These are phyloP conservation scores for Chytriomyces hyalinus DNA, from an alignment of 192 early-diverging fungal species.

Conservation along the genomic window DNA sequence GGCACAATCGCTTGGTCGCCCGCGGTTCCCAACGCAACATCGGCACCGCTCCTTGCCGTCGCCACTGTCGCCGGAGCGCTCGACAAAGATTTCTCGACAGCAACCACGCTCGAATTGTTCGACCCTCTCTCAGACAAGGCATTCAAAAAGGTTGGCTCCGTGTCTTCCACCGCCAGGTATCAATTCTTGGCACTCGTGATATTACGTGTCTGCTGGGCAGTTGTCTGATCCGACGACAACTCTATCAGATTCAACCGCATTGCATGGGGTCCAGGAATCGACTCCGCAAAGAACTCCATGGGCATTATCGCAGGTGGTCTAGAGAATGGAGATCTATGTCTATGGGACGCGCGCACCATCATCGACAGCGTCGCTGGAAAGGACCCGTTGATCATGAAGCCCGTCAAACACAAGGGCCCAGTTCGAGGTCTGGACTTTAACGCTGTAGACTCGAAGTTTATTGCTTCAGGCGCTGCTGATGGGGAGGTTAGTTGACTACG, in stretches of 20 bases:
- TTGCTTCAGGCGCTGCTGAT: slow-evolving; percentile 88
- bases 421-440: slow-evolving; percentile 95
- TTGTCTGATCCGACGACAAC: neutral
- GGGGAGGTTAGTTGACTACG: slow-evolving; percentile 75
- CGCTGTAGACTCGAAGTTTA: slow-evolving; percentile 79
- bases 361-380: slow-evolving; percentile 53
- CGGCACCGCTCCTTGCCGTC: slow-evolving; percentile 73
- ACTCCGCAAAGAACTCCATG: slow-evolving; percentile 49
- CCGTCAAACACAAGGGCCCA: slow-evolving; percentile 81
- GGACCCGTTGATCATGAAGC: slow-evolving; percentile 68
- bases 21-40: slow-evolving; percentile 60
- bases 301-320: slow-evolving; percentile 92
- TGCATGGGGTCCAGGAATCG: slow-evolving; percentile 69
- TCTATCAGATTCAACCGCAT: slow-evolving; percentile 83
- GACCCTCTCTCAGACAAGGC: slow-evolving; percentile 54
- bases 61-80: slow-evolving; percentile 96
- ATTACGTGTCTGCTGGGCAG: neutral
- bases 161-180: slow-evolving; percentile 69
- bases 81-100: slow-evolving; percentile 92
- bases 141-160: slow-evolving; percentile 57
- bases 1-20: slow-evolving; percentile 89
- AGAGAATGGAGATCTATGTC: slow-evolving; percentile 89
- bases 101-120: slow-evolving; percentile 88
- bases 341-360: slow-evolving; percentile 85
- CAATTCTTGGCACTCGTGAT: neutral